Percentiles rank a stretch among this genome's conserved stretches.
These are phyloP conservation scores for Dioscorea dumetorum DNA, from an alignment of 106 monocot genomes.

Conservation along the genomic window DNA sequence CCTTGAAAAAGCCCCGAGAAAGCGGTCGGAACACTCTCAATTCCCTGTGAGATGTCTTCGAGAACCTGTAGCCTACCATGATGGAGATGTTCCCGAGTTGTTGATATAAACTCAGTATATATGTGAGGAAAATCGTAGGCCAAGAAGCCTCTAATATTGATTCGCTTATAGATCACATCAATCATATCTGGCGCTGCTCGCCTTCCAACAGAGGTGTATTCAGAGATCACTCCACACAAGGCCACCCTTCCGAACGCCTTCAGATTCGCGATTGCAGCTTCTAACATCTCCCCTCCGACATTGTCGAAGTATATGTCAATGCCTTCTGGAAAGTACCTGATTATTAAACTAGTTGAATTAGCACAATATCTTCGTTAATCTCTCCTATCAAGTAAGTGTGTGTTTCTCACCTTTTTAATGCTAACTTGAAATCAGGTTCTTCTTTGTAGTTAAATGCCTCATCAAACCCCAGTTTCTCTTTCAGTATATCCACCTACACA, in stretches of 20 bases:
- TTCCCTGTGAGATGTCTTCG: slow-evolving; percentile 41
- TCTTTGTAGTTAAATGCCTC: slow-evolving; percentile 59
- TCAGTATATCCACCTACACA: slow-evolving; percentile 36
- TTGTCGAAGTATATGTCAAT: slow-evolving; percentile 54
- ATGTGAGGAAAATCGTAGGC: slow-evolving; percentile 12
- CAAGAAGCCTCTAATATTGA: slow-evolving; percentile 33
- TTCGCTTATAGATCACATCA: slow-evolving; percentile 32
- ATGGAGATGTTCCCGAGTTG: slow-evolving; percentile 16
- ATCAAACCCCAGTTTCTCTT: slow-evolving; percentile 42
- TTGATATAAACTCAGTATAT: slow-evolving; percentile 12
- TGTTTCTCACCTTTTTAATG: slow-evolving; percentile 25
- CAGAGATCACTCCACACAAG: slow-evolving; percentile 34
- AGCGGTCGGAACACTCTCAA: slow-evolving; percentile 30
- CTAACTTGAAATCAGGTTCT: slow-evolving; percentile 37
- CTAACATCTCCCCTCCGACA: slow-evolving; percentile 27
- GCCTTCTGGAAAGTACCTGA: slow-evolving; percentile 40
- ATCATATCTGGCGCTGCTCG: slow-evolving; percentile 21
- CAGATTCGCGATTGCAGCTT: slow-evolving; percentile 42
- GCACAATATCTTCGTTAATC: too few species aligned
- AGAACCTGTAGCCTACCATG: slow-evolving; percentile 26
- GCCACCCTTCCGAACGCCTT: slow-evolving; percentile 36
- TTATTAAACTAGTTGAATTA: too few species aligned
- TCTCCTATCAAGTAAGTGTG: too few species aligned
- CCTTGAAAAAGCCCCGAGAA: slow-evolving; percentile 36
- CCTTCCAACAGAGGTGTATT: slow-evolving; percentile 17